Evolutionary conservation across 345 rosid species (phyloP), one percentile per base, ranked within the genome.

Genomic region (Moricandia moricandioides): DNA sequence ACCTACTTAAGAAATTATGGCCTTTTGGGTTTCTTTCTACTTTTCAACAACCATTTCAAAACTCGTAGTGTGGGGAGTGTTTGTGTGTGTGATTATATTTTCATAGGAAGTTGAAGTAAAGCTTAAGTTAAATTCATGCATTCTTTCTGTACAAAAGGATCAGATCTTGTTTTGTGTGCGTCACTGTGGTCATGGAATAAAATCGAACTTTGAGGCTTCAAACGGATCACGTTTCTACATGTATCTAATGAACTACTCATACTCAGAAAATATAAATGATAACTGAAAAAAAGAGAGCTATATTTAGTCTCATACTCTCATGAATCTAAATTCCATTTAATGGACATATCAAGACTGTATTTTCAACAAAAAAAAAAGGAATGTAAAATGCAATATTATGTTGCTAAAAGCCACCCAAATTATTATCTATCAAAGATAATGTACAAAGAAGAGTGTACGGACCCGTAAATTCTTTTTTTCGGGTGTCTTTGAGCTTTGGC

Each of bases 131-230:
- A 33, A 33, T 71, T 78, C 70, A 79, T 73, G 82, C 47, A 79
- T 73, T 79, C 56, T 73, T 79, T 79, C 39, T 65, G 77, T 59
- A 78, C 61, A 66, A 71, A 67, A 71, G 64, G 64, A 72, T 4
- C 39, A 24, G 69, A 68, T n/a, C 73, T 55, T 47, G 67, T 55
- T 68, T 79, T 73, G 68, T 67, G 72, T 65, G 29, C 49, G 49
- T 56, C 59, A 62, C 17, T 60, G 73, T 78, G 60, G 40, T 60
- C 54, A 61, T 78, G 29, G 57, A 79, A 79, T 79, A 68, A 79
- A 68, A 30, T 67, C 67, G 17, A 68, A 61, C 74, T 73, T 62
- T 52, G 62, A 61, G 66, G 74, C 65, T 72, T 78, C 35, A 21
- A 39, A 21, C 43, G 1, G 62, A 43, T 62, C 34, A 67, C n/a